phyloP scores from a whole-genome alignment of 2,329 filamentous ascomycete genomes.

The Penicillium sp. region DNA sequence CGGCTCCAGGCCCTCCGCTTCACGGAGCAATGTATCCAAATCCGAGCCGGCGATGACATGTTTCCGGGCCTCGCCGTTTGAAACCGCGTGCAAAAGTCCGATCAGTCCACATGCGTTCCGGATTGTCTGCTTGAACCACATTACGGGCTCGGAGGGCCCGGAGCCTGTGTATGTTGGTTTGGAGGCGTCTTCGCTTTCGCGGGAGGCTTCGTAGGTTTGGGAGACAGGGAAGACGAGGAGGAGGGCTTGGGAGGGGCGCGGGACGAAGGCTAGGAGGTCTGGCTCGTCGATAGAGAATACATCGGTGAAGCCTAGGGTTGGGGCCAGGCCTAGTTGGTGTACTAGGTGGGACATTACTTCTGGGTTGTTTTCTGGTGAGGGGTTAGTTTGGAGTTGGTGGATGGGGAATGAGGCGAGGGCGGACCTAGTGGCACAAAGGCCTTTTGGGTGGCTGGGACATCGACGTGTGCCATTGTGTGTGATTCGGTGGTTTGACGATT shows the following conservation, averaged over 20 bases:
- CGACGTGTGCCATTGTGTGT: constrained; percentile 34
- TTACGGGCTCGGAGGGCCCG: constrained; percentile 70
- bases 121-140: constrained; percentile 97
- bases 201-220: constrained; percentile 73
- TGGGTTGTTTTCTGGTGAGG: constrained; percentile 68
- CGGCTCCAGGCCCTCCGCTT: constrained; percentile 70
- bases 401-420: neutral
- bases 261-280: constrained; percentile 79
- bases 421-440: constrained; percentile 51
- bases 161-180: constrained; percentile 64
- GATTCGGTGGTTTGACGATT: neutral
- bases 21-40: constrained; percentile 59
- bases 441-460: constrained; percentile 44
- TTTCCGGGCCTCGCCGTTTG: constrained; percentile 69
- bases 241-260: constrained; percentile 82
- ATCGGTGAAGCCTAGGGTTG: constrained; percentile 77
- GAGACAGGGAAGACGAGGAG: constrained; percentile 90
- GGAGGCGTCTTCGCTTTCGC: constrained; percentile 69
- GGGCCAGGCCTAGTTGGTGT: constrained; percentile 78
- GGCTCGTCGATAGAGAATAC: constrained; percentile 88
- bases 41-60: constrained; percentile 57
- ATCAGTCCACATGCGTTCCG: constrained; percentile 91
- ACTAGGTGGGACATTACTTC: constrained; percentile 82
- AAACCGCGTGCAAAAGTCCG: constrained; percentile 77
- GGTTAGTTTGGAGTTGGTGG: constrained; percentile 12